Conservation (phyloP, 1,284 basidiomycete genomes). For the Schizophyllum commune region DNA sequence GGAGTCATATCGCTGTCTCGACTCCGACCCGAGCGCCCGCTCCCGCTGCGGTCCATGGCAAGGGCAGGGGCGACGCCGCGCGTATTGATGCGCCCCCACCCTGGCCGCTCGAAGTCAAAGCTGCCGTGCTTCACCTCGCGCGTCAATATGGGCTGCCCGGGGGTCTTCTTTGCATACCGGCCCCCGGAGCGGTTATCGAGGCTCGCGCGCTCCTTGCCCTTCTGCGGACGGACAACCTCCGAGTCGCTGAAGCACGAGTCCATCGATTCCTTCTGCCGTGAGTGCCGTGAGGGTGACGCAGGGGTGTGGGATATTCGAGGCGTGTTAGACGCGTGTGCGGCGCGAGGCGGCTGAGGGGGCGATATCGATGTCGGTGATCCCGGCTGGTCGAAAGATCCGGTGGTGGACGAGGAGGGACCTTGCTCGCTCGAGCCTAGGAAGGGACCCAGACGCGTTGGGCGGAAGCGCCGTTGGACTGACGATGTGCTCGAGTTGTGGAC, state of each 20-base stretch:
- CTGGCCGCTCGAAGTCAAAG: slow-evolving; percentile 67
- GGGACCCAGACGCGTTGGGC: neutral
- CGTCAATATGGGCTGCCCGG: neutral
- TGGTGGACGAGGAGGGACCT: neutral
- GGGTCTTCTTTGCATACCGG: neutral
- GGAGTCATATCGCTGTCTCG: neutral
- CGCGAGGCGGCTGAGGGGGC: neutral
- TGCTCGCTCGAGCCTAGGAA: neutral
- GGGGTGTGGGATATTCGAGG: neutral
- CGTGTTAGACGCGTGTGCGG: neutral
- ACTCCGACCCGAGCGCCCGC: slow-evolving; percentile 11
- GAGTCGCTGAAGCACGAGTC: neutral
- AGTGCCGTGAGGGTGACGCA: neutral
- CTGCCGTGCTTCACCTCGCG: slow-evolving; percentile 41
- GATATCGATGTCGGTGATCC: neutral
- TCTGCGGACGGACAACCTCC: neutral
- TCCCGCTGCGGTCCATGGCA: slow-evolving; percentile 15
- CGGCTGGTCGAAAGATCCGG: neutral
- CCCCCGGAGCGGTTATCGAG: neutral
- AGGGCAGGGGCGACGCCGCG: slow-evolving; percentile 15
- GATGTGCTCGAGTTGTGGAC: neutral
- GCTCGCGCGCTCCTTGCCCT: neutral
- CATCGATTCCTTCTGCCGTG: neutral
- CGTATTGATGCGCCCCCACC: slow-evolving; percentile 30
- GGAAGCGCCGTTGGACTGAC: neutral